Evolutionary conservation across 148 eudicot genomes (phyloP).

Genomic region (Pharnaceum exiguum): DNA sequence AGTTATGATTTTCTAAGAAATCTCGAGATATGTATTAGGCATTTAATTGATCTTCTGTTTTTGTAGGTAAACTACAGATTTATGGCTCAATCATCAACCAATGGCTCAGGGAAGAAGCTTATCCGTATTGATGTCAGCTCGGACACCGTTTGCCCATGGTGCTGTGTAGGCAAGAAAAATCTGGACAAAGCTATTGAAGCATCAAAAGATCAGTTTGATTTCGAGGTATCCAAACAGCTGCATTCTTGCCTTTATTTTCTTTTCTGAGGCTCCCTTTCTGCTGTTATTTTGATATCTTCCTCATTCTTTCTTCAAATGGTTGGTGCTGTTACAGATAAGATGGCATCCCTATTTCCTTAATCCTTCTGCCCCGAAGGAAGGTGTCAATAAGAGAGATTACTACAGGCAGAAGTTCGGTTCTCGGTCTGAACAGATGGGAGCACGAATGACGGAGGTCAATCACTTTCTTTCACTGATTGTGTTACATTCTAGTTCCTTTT

Average conservation of each 20-base stretch:
- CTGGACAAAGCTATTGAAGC: constrained; percentile 76
- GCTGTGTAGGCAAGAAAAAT: constrained; percentile 88
- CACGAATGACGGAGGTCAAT: constrained; percentile 68
- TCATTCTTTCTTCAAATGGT: background rate
- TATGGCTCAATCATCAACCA: constrained; percentile 48
- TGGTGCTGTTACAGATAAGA: constrained; percentile 41
- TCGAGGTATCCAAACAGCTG: constrained; percentile 55
- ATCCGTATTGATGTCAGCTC: constrained; percentile 62
- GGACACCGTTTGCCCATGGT: constrained; percentile 97
- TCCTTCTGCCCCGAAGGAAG: constrained; percentile 78
- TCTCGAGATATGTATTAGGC: background rate
- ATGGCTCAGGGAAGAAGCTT: constrained; percentile 47
- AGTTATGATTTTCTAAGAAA: too few relatives aligned
- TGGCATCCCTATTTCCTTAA: constrained; percentile 87
- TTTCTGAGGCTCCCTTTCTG: background rate
- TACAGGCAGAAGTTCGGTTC: constrained; percentile 57
- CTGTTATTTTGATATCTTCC: background rate
- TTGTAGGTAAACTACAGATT: constrained; percentile 14
- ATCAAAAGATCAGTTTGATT: constrained; percentile 55
- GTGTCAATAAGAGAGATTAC: constrained; percentile 62
- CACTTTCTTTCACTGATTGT: background rate
- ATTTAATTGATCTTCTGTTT: background rate
- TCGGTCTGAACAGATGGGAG: constrained; percentile 41
- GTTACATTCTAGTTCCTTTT: background rate
- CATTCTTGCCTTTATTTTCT: background rate